Base-by-base conservation (phyloP, 495 filamentous ascomycete species). In the Glarea lozoyensis region DNA sequence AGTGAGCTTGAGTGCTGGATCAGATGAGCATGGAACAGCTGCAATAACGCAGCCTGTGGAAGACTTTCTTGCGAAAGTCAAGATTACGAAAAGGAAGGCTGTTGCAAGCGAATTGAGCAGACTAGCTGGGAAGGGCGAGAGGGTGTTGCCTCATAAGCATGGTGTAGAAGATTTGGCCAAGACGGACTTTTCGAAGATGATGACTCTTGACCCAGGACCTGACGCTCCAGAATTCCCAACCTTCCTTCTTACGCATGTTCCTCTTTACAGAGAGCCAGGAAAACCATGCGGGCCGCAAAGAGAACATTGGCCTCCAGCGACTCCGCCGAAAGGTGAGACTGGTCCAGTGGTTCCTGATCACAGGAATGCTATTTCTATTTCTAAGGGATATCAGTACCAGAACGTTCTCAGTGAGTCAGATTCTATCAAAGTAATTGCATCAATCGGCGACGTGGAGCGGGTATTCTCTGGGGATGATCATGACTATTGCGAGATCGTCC, bases 401-500 rank as follows among this genome's bases (percentile, higher is more conserved):
- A 99, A 97, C 56, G 93, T 96, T 5, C 74, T 97, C 18, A 77
- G 73, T 11, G 73, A 75, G 27, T 64, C 76, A 4, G 75, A 94
- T 42, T 90, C 89, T 2, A 68, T 76, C 12, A 73, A 78, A 23
- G 56, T 96, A 11, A 61, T 94, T 19, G 70, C 80, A 16, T 79
- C 77, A 37, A 69, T 87, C 21, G 86, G 87, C 15, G 79, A 87
- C 36, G 78, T 94, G 13, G 61, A 69, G 24, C 79, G 88, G 39
- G 81, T 86, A 30, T 97, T 96, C 58, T 94, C 88, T 1, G 93
- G 93, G 1, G 93, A 99, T 53, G 93, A 99, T 60, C 93, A 99
- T 62, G 93, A 99, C 61, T 94, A 97, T 64, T 99, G 93, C 62
- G 88, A 95, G 42, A 62, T 97, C 18, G 63, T 74, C 1, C 93